phyloP scores from a whole-genome alignment of 306 rosid species.

The Vicia faba region DNA sequence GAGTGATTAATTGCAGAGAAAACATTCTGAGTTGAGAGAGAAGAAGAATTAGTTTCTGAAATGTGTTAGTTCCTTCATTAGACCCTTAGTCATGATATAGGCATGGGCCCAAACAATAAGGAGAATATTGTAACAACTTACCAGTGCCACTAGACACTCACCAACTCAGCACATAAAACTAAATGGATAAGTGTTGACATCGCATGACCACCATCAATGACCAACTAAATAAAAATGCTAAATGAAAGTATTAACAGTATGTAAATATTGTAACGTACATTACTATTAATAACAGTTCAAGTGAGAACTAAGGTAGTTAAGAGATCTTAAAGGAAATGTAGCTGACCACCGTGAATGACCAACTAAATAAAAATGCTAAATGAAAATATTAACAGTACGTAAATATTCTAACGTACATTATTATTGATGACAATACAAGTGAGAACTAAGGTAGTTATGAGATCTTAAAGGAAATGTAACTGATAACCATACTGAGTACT shows the following conservation, averaged over 20 bases:
- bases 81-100: not conserved
- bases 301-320: not conserved
- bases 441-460: not conserved
- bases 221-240: not conserved
- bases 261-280: not conserved
- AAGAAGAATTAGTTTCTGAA: not conserved
- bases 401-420: not conserved
- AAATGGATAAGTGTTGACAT: not conserved
- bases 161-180: not conserved
- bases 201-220: not conserved
- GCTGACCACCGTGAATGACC: not conserved
- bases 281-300: not conserved
- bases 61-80: constrained; percentile 1
- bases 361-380: not conserved
- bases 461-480: constrained; percentile 7
- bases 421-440: not conserved
- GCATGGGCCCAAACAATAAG: not conserved
- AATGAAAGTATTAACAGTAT: not conserved
- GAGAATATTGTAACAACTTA: constrained; percentile 16
- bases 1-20: not conserved
- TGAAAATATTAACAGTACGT: not conserved
- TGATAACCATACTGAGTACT: not conserved
- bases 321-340: constrained; percentile 10
- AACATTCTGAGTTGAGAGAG: not conserved
- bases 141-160: not conserved